These are phyloP conservation scores for Rhytidiadelphus loreus DNA, from an alignment of 225 moss, liverwort and hornwort genomes.

Conservation along the genomic window DNA sequence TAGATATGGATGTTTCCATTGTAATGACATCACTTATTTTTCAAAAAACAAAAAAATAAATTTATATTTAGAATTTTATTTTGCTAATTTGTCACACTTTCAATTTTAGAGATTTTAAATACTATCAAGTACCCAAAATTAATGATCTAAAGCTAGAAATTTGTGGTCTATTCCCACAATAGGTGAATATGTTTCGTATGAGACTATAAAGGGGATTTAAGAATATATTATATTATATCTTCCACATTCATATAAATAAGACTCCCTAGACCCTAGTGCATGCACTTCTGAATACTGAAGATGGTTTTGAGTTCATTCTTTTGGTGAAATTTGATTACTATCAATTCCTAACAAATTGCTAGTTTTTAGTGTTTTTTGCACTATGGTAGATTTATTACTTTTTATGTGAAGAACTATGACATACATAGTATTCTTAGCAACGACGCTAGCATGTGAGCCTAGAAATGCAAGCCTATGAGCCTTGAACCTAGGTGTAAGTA, in stretches of 20 bases:
- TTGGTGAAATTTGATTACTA: neutral
- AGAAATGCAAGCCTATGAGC: too few species aligned
- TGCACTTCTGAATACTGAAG: accelerated
- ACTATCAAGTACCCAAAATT: neutral
- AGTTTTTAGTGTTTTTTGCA: neutral
- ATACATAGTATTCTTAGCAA: too few species aligned
- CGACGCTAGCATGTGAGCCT: too few species aligned
- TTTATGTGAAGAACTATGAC: too few species aligned
- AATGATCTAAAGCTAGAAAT: neutral
- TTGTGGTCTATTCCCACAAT: accelerated
- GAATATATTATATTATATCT: neutral
- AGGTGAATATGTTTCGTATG: accelerated
- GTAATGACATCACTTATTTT: too few species aligned
- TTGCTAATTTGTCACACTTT: neutral
- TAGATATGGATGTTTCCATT: too few species aligned
- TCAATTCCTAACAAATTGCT: neutral
- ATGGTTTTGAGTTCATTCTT: neutral
- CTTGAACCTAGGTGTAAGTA: too few species aligned
- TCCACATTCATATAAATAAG: accelerated
- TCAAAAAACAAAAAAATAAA: too few species aligned
- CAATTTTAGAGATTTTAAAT: accelerated
- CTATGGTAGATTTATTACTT: too few species aligned
- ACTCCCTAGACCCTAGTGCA: accelerated
- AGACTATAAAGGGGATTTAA: too few species aligned
- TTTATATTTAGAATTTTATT: too few species aligned